Conservation (phyloP, 2,329 filamentous ascomycete species). For the Aspergillus sp. region DNA sequence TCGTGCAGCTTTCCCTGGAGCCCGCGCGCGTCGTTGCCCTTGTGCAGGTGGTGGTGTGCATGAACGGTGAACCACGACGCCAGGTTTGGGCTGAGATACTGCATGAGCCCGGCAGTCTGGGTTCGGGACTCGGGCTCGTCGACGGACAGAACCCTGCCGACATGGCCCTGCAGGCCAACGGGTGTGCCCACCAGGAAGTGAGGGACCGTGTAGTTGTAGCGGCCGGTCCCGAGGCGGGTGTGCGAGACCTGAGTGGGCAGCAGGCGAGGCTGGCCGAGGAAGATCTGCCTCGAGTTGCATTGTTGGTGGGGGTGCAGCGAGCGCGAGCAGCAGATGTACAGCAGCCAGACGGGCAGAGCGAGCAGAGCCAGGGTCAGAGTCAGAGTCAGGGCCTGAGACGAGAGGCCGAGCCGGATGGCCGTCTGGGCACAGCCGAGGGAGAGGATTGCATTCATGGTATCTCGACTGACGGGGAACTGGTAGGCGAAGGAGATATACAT, state of each 20-base stretch:
- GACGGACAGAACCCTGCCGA: constrained; percentile 15
- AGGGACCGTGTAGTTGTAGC: constrained; percentile 16
- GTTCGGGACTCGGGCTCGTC: constrained; percentile 1
- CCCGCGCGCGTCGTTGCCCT: constrained; percentile 4
- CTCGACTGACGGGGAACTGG: too few relatives aligned
- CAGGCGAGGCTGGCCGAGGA: constrained; percentile 7
- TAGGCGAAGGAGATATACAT: too few relatives aligned
- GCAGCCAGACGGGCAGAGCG: not conserved
- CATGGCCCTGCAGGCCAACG: constrained; percentile 14
- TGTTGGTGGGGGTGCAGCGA: not conserved
- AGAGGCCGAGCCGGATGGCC: not conserved
- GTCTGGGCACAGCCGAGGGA: not conserved
- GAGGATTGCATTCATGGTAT: not conserved
- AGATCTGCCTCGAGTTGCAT: not conserved
- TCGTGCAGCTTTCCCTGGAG: constrained; percentile 7
- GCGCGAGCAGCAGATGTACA: not conserved
- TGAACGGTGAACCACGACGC: constrained; percentile 5
- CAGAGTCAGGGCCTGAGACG: not conserved
- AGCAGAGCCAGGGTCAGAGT: not conserved
- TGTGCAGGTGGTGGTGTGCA: constrained; percentile 5
- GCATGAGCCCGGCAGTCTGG: constrained; percentile 7
- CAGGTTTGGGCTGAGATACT: not conserved
- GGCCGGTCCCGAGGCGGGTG: constrained; percentile 10
- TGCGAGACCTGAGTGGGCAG: constrained; percentile 12
- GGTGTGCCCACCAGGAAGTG: constrained; percentile 19